phyloP scores from a whole-genome alignment of 2,329 filamentous ascomycete species.

The Diaporthe sp. region DNA sequence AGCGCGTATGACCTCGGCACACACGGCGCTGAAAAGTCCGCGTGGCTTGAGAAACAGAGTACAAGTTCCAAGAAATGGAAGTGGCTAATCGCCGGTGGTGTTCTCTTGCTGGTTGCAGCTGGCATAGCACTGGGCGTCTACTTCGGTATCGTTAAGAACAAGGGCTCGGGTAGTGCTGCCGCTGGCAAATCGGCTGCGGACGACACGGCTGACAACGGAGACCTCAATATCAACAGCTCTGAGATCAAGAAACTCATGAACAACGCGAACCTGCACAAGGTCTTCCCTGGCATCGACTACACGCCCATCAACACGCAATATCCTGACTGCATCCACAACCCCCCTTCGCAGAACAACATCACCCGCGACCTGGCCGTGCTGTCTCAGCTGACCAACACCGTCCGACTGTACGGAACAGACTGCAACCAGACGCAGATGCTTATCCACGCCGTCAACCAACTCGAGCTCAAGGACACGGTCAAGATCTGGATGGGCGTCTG shows the following conservation, averaged over 20 bases:
- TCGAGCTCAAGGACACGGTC: conserved; percentile 79
- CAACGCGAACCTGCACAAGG: conserved; percentile 87
- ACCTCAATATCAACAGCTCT: conserved; percentile 79
- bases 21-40: conserved; percentile 71
- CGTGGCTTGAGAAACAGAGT: conserved; percentile 73
- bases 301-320: conserved; percentile 93
- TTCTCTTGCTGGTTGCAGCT: conserved; percentile 76
- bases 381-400: conserved; percentile 87
- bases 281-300: conserved; percentile 96
- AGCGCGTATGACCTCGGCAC: conserved; percentile 51
- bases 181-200: conserved; percentile 65
- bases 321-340: conserved; percentile 82
- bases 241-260: conserved; percentile 88
- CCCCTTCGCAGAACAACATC: conserved; percentile 93
- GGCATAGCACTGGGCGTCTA: conserved; percentile 82
- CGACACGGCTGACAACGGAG: conserved; percentile 75
- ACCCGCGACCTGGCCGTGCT: conserved; percentile 92
- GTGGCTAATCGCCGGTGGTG: conserved; percentile 75
- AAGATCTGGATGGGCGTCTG: conserved; percentile 97
- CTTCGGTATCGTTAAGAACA: conserved; percentile 78
- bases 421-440: conserved; percentile 98
- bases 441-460: conserved; percentile 81
- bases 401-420: conserved; percentile 94
- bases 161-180: conserved; percentile 48
- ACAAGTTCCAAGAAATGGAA: conserved; percentile 75